Conservation (phyloP, 352 stramenopile genomes). For the Pythium phragmitis region DNA sequence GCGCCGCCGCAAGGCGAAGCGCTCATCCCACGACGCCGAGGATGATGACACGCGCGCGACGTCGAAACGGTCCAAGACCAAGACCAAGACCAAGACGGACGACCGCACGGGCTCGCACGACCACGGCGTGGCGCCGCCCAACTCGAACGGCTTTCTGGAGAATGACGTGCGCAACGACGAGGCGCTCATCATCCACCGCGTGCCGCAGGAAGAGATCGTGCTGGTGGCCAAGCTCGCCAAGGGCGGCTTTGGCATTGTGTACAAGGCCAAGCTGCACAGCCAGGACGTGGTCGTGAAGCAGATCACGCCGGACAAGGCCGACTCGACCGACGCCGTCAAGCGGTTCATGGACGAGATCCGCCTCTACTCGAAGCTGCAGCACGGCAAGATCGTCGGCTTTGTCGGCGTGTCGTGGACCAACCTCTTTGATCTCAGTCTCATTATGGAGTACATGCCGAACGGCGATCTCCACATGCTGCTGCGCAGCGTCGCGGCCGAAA, state of each 20-base stretch:
- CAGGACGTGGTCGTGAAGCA: constrained; percentile 81
- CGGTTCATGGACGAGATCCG: constrained; percentile 87
- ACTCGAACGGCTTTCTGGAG: constrained; percentile 26
- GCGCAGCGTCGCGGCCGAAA: constrained; percentile 24
- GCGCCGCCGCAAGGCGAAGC: constrained; percentile 17
- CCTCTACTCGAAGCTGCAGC: constrained; percentile 72
- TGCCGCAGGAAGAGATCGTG: constrained; percentile 51
- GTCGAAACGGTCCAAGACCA: not conserved
- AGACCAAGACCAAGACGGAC: not conserved
- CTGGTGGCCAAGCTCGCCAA: constrained; percentile 49
- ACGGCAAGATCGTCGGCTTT: constrained; percentile 80
- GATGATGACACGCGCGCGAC: not conserved
- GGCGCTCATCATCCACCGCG: constrained; percentile 44
- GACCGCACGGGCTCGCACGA: not conserved
- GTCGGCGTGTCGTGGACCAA: constrained; percentile 85
- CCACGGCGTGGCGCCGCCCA: not conserved
- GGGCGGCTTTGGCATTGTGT: constrained; percentile 75
- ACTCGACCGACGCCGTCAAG: constrained; percentile 60
- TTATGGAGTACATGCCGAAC: constrained; percentile 81
- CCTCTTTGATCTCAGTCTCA: constrained; percentile 74
- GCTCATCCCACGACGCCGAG: not conserved
- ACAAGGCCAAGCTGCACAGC: constrained; percentile 57
- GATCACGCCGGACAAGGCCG: constrained; percentile 80
- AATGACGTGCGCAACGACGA: constrained; percentile 73
- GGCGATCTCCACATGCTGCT: constrained; percentile 75